These are phyloP conservation scores for Boletus speciosus DNA, from an alignment of 768 basidiomycete species.

Conservation along the genomic window DNA sequence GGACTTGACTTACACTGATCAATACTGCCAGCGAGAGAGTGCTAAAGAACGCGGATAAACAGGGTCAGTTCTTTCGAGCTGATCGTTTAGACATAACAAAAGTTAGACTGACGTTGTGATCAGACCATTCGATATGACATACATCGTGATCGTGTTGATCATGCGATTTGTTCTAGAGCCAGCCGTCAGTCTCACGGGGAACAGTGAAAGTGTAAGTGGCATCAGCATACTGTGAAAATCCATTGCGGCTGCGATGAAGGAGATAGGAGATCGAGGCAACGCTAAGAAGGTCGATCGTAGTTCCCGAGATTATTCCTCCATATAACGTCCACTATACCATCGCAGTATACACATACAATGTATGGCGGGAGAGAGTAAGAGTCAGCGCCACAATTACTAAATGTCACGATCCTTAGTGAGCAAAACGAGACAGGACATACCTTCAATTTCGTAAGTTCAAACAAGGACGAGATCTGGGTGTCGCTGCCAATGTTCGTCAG, in stretches of 20 bases:
- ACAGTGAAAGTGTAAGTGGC: background rate
- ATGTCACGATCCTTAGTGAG: background rate
- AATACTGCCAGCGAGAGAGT: background rate
- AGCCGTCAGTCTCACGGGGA: background rate
- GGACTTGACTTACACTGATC: background rate
- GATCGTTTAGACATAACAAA: background rate
- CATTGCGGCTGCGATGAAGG: background rate
- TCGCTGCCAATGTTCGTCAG: background rate
- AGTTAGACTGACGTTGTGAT: background rate
- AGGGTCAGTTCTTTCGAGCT: background rate
- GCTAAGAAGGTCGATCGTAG: background rate
- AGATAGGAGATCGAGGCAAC: background rate
- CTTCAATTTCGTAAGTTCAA: too few relatives aligned
- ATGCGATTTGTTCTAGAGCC: background rate
- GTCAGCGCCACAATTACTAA: background rate
- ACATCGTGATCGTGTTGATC: background rate
- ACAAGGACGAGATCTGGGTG: background rate
- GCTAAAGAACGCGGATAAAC: background rate
- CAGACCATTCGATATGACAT: background rate
- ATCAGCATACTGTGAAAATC: background rate
- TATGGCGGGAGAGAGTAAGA: background rate
- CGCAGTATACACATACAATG: background rate
- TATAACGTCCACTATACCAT: background rate
- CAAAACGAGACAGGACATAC: background rate
- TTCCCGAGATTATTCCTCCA: too few relatives aligned